phyloP scores from a whole-genome alignment of 306 rosid genomes.

The Herpetospermum pedunculosum region DNA sequence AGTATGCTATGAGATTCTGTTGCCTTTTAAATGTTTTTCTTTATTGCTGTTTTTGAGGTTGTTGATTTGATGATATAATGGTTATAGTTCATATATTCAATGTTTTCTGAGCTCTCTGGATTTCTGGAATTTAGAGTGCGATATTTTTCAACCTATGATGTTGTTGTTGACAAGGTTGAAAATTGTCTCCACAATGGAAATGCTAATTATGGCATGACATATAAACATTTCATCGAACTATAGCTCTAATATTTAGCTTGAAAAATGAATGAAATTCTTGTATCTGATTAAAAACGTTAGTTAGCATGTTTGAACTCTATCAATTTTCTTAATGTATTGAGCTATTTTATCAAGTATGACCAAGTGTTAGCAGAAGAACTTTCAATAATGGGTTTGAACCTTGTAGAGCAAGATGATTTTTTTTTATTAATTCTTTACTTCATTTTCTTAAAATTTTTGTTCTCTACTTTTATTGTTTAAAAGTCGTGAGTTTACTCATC shows the following conservation, averaged over 20 bases:
- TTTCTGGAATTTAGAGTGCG: not conserved
- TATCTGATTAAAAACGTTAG: not conserved
- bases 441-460: not conserved
- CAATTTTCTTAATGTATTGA: not conserved
- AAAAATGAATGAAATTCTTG: not conserved
- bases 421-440: not conserved
- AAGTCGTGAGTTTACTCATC: constrained; percentile 97
- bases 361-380: not conserved
- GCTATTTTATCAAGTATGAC: not conserved
- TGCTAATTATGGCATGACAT: not conserved
- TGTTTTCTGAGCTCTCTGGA: not conserved
- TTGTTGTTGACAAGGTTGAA: not conserved
- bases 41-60: not conserved
- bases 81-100: not conserved
- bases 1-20: not conserved
- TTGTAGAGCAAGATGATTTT: not conserved
- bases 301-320: not conserved
- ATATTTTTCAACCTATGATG: not conserved
- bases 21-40: not conserved
- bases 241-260: not conserved
- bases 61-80: not conserved
- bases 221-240: not conserved
- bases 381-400: not conserved
- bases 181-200: not conserved
- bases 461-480: constrained; percentile 13